These are phyloP conservation scores for Saccharomyces hybrid DNA, from an alignment of 1,139 yeast genomes.

Conservation along the genomic window DNA sequence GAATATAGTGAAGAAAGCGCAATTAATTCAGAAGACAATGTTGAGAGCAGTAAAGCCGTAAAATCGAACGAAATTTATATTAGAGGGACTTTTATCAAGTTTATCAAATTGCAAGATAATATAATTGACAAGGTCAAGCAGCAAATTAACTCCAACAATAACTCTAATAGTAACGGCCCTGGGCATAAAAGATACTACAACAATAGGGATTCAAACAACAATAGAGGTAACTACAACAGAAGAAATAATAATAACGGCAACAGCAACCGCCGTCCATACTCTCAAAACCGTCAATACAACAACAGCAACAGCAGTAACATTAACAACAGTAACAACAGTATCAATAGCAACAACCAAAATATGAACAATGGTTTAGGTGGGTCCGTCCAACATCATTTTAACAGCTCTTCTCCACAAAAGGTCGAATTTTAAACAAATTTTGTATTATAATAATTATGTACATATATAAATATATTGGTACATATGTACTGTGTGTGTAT, in stretches of 20 bases:
- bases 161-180: slow-evolving; percentile 33
- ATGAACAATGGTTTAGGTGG: slow-evolving; percentile 20
- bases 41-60: slow-evolving; percentile 49
- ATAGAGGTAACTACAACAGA: slow-evolving; percentile 26
- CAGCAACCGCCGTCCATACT: slow-evolving; percentile 6
- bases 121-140: slow-evolving; percentile 77
- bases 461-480: neutral
- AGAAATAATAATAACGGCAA: slow-evolving; percentile 16
- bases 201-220: slow-evolving; percentile 11
- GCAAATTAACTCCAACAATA: slow-evolving; percentile 35
- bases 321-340: slow-evolving; percentile 12
- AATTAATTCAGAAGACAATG: slow-evolving; percentile 10
- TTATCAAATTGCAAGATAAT: slow-evolving; percentile 56
- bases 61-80: slow-evolving; percentile 74
- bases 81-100: slow-evolving; percentile 75
- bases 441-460: neutral
- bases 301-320: slow-evolving; percentile 8
- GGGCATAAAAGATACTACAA: slow-evolving; percentile 22
- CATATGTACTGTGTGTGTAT: neutral
- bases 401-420: slow-evolving; percentile 6
- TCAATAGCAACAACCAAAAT: slow-evolving; percentile 18
- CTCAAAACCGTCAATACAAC: slow-evolving; percentile 13
- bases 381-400: slow-evolving; percentile 25
- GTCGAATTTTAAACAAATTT: slow-evolving; percentile 11
- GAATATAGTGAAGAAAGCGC: slow-evolving; percentile 34